Evolutionary conservation across 352 stramenopile genomes (phyloP).

Genomic region (Pythium utonaiense): DNA sequence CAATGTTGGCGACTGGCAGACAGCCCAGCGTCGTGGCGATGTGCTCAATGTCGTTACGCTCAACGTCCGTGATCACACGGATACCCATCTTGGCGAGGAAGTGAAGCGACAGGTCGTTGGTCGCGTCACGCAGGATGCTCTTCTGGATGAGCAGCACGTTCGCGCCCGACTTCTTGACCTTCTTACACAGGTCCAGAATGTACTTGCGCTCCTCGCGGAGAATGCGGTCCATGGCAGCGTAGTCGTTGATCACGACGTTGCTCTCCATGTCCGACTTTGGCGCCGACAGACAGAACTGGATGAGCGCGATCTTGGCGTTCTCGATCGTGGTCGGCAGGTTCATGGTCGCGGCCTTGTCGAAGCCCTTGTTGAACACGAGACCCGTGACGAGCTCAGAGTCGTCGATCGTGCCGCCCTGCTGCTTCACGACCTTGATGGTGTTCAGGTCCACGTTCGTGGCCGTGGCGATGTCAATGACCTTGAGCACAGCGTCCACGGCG

Average conservation of each 20-base stretch:
- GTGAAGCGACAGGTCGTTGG: constrained; percentile 99
- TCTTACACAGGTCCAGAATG: constrained; percentile 95
- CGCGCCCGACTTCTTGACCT: constrained; percentile 98
- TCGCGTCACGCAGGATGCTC: constrained; percentile 98
- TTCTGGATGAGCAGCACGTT: constrained; percentile 99
- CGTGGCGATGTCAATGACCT: constrained; percentile 92
- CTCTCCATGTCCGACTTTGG: constrained; percentile 99
- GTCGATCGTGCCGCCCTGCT: constrained; percentile 98
- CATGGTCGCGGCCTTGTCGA: constrained; percentile 72
- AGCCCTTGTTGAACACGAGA: constrained; percentile 97
- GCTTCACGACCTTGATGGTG: constrained; percentile 97
- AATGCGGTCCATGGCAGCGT: constrained; percentile 99
- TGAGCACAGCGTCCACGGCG: constrained; percentile 97
- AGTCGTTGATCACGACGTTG: constrained; percentile 99
- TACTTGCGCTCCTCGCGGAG: constrained; percentile 98
- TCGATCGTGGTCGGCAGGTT: constrained; percentile 80
- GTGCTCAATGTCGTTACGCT: constrained; percentile 98
- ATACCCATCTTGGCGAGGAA: constrained; percentile 99
- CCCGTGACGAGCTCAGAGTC: constrained; percentile 98
- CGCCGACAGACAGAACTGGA: constrained; percentile 98
- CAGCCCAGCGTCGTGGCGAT: constrained; percentile 96
- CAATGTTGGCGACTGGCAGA: constrained; percentile 96
- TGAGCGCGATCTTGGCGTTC: constrained; percentile 99
- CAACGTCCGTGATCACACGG: constrained; percentile 98
- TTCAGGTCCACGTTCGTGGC: constrained; percentile 97